These are phyloP conservation scores for Solanum lycopersicoides DNA, from an alignment of 257 asterid genomes.

Conservation along the genomic window DNA sequence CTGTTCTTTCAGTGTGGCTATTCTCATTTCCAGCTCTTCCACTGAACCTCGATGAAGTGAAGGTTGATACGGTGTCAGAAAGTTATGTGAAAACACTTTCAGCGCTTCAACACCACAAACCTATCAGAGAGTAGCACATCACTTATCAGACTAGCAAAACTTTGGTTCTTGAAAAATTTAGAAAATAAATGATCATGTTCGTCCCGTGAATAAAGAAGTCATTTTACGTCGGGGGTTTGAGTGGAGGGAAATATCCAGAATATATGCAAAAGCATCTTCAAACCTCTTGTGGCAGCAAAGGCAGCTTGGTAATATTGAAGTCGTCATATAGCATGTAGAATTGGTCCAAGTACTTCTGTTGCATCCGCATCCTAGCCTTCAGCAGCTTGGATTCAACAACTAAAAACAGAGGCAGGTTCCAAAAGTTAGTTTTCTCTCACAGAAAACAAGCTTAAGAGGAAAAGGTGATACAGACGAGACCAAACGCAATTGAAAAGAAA, in stretches of 20 bases:
- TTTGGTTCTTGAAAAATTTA: background rate
- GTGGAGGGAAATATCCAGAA: background rate
- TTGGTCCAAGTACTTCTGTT: conserved; percentile 84
- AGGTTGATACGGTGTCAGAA: conserved; percentile 57
- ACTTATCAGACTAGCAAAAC: background rate
- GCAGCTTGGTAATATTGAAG: conserved; percentile 85
- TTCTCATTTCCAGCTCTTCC: conserved; percentile 62
- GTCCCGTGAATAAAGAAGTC: background rate
- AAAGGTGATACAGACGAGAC: background rate
- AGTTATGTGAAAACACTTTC: conserved; percentile 53
- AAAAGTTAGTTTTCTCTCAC: background rate
- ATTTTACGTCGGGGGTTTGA: background rate
- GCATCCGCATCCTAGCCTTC: conserved; percentile 90
- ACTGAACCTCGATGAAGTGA: conserved; percentile 46
- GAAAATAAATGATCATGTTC: background rate
- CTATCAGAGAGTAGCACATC: conserved; percentile 15
- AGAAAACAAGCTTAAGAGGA: background rate
- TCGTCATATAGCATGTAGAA: conserved; percentile 90
- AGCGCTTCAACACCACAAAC: conserved; percentile 84
- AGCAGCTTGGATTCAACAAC: conserved; percentile 80
- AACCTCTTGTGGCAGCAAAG: conserved; percentile 96
- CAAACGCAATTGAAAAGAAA: background rate
- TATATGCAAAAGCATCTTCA: background rate
- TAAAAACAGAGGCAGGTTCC: conserved; percentile 12
- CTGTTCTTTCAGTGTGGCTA: conserved; percentile 46